Evolutionary conservation across 2,329 filamentous ascomycete genomes (phyloP).

Genomic region (Aspergillus neotritici): DNA sequence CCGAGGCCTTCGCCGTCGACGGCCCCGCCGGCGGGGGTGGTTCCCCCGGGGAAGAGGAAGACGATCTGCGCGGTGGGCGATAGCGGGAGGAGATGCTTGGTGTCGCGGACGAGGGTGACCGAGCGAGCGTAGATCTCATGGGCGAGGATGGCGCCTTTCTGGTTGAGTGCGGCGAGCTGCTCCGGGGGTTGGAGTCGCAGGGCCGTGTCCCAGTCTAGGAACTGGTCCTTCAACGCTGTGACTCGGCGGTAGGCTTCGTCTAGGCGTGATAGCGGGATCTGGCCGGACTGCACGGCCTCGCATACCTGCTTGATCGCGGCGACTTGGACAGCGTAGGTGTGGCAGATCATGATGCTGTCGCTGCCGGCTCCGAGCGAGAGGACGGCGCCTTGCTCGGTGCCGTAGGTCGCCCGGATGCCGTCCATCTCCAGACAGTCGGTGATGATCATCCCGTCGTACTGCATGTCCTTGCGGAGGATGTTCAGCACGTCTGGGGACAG

Average conservation of each 20-base stretch:
- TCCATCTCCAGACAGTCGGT: conserved; percentile 46
- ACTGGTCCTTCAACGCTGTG: conserved; percentile 32
- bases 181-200: conserved; percentile 15
- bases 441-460: conserved; percentile 41
- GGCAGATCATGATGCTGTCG: conserved; percentile 44
- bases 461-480: conserved; percentile 39
- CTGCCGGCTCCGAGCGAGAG: conserved; percentile 40
- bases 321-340: conserved; percentile 39
- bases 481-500: conserved; percentile 34
- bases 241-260: conserved; percentile 34
- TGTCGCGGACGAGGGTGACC: conserved; percentile 37
- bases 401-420: conserved; percentile 37
- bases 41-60: conserved; percentile 36
- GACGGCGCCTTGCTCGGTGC: conserved; percentile 38
- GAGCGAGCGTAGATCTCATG: conserved; percentile 35
- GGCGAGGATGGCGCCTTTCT: conserved; percentile 23
- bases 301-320: conserved; percentile 37
- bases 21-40: conserved; percentile 31
- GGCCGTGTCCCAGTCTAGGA: conserved; percentile 28
- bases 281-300: conserved; percentile 32
- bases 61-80: conserved; percentile 25
- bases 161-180: conserved; percentile 20
- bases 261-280: conserved; percentile 27
- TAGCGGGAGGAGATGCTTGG: conserved; percentile 27
- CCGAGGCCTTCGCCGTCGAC: conserved; percentile 36